Percentiles rank a stretch among this genome's conserved stretches.
phyloP scores from a whole-genome alignment of 257 asterid species.

The Jaltomata sinuosa region DNA sequence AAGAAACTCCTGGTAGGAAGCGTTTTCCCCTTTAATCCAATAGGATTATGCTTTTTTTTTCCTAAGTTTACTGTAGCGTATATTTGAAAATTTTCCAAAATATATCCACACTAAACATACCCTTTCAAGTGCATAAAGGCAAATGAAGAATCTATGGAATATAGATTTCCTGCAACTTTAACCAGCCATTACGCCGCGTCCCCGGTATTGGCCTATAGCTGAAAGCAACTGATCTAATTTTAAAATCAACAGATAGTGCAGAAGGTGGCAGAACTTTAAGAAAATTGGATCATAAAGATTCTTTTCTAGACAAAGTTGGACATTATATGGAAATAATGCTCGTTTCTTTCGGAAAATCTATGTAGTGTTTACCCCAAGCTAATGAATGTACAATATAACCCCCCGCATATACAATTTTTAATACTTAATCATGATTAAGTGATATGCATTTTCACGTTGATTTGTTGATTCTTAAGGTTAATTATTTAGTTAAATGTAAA shows the following conservation, averaged over 20 bases:
- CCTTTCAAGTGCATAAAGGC: neutral
- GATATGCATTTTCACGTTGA: neutral
- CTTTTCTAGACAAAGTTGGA: slow-evolving; percentile 7
- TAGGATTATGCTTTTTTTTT: neutral
- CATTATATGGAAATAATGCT: neutral
- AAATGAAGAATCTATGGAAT: neutral
- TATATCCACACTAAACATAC: neutral
- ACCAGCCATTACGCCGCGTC: slow-evolving; percentile 15
- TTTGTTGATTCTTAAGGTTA: neutral
- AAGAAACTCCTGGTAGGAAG: neutral
- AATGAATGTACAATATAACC: neutral
- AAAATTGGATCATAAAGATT: neutral
- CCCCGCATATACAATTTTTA: neutral
- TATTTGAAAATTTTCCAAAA: neutral
- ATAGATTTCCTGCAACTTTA: neutral
- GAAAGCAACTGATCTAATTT: slow-evolving; percentile 15
- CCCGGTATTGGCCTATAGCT: slow-evolving; percentile 13
- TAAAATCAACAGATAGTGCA: neutral
- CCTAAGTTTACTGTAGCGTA: neutral
- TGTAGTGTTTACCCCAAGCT: neutral
- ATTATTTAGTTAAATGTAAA: neutral
- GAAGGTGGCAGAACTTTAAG: slow-evolving; percentile 9
- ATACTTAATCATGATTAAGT: neutral
- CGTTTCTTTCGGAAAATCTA: neutral
- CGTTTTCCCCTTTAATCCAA: too few species aligned